Conservation (phyloP, 2,329 filamentous ascomycete genomes). For the Dactylellina drechsleri region DNA sequence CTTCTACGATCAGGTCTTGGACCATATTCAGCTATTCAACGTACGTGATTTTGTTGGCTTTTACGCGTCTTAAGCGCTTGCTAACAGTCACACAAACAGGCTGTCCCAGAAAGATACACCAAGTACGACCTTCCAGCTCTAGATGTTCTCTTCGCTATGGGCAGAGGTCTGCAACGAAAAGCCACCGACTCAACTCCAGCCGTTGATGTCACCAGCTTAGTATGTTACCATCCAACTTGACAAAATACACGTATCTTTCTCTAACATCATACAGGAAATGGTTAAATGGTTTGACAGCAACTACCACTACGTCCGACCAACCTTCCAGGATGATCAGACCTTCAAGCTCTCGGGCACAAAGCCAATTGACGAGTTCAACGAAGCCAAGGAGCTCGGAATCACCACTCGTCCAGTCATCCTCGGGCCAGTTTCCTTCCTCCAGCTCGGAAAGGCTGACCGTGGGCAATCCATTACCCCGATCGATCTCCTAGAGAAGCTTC, state of each 20-base stretch:
- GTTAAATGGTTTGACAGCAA: slow-evolving; percentile 99
- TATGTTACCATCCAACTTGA: slow-evolving; percentile 60
- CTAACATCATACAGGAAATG: slow-evolving; percentile 75
- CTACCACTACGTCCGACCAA: slow-evolving; percentile 99
- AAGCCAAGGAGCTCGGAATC: slow-evolving; percentile 98
- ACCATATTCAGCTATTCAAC: slow-evolving; percentile 78
- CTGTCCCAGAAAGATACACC: slow-evolving; percentile 91
- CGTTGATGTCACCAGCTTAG: slow-evolving; percentile 87
- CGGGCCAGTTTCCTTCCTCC: slow-evolving; percentile 96
- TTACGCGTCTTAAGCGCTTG: slow-evolving; percentile 52
- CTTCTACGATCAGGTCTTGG: slow-evolving; percentile 96
- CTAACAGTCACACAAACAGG: slow-evolving; percentile 65
- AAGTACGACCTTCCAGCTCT: slow-evolving; percentile 85
- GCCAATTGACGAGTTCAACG: slow-evolving; percentile 91
- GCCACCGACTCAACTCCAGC: slow-evolving; percentile 65
- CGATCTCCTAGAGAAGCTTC: slow-evolving; percentile 87
- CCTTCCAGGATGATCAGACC: slow-evolving; percentile 93
- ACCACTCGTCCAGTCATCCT: slow-evolving; percentile 91
- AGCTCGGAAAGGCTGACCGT: slow-evolving; percentile 98
- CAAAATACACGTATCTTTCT: not conserved
- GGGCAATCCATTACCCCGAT: slow-evolving; percentile 92
- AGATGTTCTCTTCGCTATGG: slow-evolving; percentile 99
- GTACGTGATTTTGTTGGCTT: slow-evolving; percentile 4
- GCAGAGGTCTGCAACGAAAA: slow-evolving; percentile 94
- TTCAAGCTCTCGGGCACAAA: slow-evolving; percentile 91